Conservation (phyloP, 768 basidiomycete species). For the Amanita jacksonii region DNA sequence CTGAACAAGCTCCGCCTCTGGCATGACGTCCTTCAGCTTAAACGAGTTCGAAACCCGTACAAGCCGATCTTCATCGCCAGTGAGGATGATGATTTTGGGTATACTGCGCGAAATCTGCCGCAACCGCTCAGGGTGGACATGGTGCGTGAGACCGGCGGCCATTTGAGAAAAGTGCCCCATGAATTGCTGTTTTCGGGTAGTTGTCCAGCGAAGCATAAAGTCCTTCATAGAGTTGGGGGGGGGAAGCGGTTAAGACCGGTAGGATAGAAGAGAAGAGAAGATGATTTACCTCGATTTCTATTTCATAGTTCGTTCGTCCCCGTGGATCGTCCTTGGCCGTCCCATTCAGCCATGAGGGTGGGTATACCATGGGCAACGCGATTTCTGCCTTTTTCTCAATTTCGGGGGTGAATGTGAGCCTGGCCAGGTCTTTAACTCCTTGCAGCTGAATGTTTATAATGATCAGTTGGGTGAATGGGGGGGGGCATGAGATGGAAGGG, state of each 20-base stretch:
- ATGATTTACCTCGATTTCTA: slow-evolving; percentile 42
- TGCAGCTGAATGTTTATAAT: slow-evolving; percentile 33
- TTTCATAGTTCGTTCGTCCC: slow-evolving; percentile 55
- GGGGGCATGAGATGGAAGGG: slow-evolving; percentile 16
- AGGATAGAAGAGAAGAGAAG: not conserved
- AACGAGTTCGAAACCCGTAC: slow-evolving; percentile 42
- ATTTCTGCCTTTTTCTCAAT: slow-evolving; percentile 37
- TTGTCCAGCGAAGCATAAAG: slow-evolving; percentile 33
- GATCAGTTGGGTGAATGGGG: no score
- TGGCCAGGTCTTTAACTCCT: slow-evolving; percentile 26
- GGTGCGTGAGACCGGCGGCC: slow-evolving; percentile 56
- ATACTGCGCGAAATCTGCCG: slow-evolving; percentile 40
- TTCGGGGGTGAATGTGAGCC: slow-evolving; percentile 34
- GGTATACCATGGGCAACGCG: slow-evolving; percentile 50
- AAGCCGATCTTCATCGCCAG: slow-evolving; percentile 57
- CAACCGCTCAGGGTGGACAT: slow-evolving; percentile 40
- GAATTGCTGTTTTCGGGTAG: slow-evolving; percentile 50
- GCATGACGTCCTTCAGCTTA: slow-evolving; percentile 49
- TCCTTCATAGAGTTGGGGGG: slow-evolving; percentile 22
- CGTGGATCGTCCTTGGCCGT: slow-evolving; percentile 41
- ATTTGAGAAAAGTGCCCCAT: slow-evolving; percentile 65
- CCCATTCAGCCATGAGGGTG: slow-evolving; percentile 49
- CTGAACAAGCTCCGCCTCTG: slow-evolving; percentile 43
- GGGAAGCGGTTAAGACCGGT: not conserved
- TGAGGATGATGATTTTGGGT: slow-evolving; percentile 60